Evolutionary conservation across 768 basidiomycete species (phyloP).

Genomic region (Tricholoma flavovirens): DNA sequence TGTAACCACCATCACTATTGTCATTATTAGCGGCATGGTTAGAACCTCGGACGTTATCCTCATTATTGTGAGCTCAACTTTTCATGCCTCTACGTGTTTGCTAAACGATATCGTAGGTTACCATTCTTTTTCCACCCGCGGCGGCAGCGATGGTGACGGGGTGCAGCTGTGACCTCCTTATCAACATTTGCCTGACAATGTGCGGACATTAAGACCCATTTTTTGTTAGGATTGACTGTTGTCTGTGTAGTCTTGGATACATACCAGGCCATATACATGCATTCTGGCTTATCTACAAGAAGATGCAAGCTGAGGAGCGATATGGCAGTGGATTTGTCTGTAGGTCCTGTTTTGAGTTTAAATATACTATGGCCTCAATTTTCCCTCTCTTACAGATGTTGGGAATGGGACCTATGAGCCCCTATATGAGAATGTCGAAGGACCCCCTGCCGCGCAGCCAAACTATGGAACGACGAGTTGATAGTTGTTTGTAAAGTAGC

Average conservation of each 20-base stretch:
- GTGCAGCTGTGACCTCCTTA: constrained; percentile 81
- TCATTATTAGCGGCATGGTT: constrained; percentile 32
- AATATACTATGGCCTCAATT: not conserved
- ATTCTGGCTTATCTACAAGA: constrained; percentile 88
- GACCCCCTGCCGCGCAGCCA: constrained; percentile 24
- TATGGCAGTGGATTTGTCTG: constrained; percentile 75
- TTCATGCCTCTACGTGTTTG: not conserved
- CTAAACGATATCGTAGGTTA: constrained; percentile 39
- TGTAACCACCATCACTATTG: not conserved
- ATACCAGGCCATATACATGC: constrained; percentile 72
- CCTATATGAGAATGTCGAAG: constrained; percentile 23
- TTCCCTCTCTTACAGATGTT: constrained; percentile 22
- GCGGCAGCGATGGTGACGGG: constrained; percentile 74
- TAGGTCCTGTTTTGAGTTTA: constrained; percentile 32
- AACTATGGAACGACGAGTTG: constrained; percentile 39
- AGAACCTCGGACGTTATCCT: constrained; percentile 72
- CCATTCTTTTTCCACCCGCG: constrained; percentile 78
- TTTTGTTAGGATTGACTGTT: not conserved
- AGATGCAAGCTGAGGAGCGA: constrained; percentile 80
- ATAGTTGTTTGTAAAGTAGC: constrained; percentile 10
- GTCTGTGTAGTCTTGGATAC: constrained; percentile 57
- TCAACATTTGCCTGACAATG: constrained; percentile 78
- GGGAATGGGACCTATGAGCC: constrained; percentile 40
- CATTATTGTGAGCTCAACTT: constrained; percentile 52
- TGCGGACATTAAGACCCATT: constrained; percentile 27